A percentile compares a stretch with the other conserved stretches of the same genome.
Conservation (phyloP, 106 monocot genomes). For the Narthecium ossifragum region DNA sequence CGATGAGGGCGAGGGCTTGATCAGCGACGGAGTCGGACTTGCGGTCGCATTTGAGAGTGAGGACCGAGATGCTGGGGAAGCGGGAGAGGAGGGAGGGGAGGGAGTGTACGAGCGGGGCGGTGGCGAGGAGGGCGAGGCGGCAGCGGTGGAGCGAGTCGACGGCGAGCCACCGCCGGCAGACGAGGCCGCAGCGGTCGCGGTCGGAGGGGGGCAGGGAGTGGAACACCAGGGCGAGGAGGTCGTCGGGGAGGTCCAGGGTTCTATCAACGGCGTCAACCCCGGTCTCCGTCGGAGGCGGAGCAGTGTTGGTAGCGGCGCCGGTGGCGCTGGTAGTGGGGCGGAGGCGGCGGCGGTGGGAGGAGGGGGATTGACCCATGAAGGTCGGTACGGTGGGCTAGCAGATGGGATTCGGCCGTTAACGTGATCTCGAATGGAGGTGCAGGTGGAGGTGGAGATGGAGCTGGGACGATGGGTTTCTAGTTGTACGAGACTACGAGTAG, state of each 20-base stretch:
- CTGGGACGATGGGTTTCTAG: no score
- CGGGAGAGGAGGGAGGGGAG: constrained; percentile 47
- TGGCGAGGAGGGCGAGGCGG: constrained; percentile 32
- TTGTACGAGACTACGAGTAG: no score
- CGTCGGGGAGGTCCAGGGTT: constrained; percentile 59
- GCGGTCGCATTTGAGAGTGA: constrained; percentile 70
- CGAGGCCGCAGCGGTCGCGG: constrained; percentile 78
- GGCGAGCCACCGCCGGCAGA: constrained; percentile 63
- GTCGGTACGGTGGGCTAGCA: no score
- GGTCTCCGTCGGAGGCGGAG: not conserved
- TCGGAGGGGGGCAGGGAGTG: constrained; percentile 48
- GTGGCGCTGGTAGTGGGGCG: not conserved
- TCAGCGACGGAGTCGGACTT: constrained; percentile 60
- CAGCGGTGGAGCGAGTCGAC: constrained; percentile 73
- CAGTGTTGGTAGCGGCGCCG: no score
- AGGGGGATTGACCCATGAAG: constrained; percentile 15
- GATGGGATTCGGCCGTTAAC: no score
- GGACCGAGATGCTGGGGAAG: constrained; percentile 52
- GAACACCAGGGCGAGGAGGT: constrained; percentile 71
- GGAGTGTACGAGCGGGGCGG: constrained; percentile 27
- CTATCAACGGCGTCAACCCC: constrained; percentile 32
- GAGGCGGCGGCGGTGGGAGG: constrained; percentile 1
- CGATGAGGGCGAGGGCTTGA: constrained; percentile 41
- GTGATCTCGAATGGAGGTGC: no score
- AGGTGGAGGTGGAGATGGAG: no score